phyloP scores from a whole-genome alignment of 768 basidiomycete genomes.

The Cystofilobasidium macerans region DNA sequence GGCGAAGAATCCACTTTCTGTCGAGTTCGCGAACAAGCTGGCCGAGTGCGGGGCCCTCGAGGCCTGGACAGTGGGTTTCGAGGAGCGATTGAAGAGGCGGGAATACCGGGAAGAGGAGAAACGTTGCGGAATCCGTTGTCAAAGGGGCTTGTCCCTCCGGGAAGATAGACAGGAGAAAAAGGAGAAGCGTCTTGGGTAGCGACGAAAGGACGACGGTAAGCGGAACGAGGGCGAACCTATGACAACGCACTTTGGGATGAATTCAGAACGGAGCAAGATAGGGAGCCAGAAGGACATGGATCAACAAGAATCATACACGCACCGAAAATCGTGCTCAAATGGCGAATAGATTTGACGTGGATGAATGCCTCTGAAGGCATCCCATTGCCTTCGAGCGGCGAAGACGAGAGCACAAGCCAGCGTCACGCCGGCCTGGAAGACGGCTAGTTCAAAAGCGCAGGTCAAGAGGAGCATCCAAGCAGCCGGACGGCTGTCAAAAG shows the following conservation, averaged over 20 bases:
- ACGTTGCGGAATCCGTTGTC: too few relatives aligned
- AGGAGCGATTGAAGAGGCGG: too few relatives aligned
- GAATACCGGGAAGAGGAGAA: too few relatives aligned
- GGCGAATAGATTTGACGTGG: conserved; percentile 24
- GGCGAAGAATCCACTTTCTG: too few relatives aligned
- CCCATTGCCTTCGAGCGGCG: background rate
- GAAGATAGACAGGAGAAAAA: conserved; percentile 35
- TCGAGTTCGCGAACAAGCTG: too few relatives aligned
- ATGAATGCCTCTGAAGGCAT: conserved; percentile 20
- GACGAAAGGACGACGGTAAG: conserved; percentile 36
- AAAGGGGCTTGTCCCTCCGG: too few relatives aligned
- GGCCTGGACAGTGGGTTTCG: too few relatives aligned
- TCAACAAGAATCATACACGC: conserved; percentile 6
- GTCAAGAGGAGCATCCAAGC: too few relatives aligned
- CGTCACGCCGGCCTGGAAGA: too few relatives aligned
- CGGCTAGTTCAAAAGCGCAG: too few relatives aligned
- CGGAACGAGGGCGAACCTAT: conserved; percentile 33
- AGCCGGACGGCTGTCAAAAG: too few relatives aligned
- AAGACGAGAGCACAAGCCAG: background rate
- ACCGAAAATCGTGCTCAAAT: conserved; percentile 33
- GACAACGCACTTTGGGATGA: conserved; percentile 11
- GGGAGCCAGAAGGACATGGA: background rate
- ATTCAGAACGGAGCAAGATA: background rate
- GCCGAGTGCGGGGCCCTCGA: too few relatives aligned
- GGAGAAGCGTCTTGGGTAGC: conserved; percentile 34